These are phyloP conservation scores for Saccharomyces hybrid DNA, from an alignment of 1,139 yeast species.

Conservation along the genomic window DNA sequence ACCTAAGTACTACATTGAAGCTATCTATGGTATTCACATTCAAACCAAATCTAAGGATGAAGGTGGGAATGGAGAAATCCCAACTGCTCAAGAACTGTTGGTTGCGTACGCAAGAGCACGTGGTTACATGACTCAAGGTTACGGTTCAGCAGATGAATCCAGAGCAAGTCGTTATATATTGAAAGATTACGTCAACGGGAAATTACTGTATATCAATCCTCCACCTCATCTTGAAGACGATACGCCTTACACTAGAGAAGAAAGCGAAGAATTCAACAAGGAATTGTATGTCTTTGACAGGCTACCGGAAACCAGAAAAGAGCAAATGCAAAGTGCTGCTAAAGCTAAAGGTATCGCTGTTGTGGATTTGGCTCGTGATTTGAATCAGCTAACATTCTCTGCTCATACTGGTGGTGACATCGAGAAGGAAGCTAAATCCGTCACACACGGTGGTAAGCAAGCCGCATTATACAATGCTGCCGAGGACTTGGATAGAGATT, in stretches of 20 bases:
- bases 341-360: constrained; percentile 46
- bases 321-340: constrained; percentile 61
- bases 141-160: constrained; percentile 94
- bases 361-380: constrained; percentile 62
- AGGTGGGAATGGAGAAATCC: constrained; percentile 63
- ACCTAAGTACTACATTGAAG: constrained; percentile 84
- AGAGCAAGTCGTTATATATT: constrained; percentile 88
- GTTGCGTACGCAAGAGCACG: constrained; percentile 94
- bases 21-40: constrained; percentile 87
- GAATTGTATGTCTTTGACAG: constrained; percentile 59
- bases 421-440: constrained; percentile 35
- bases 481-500: constrained; percentile 75
- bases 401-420: constrained; percentile 55
- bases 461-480: constrained; percentile 73
- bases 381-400: constrained; percentile 68
- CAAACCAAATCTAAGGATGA: constrained; percentile 67
- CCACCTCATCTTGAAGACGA: constrained; percentile 61
- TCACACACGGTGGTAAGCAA: constrained; percentile 69
- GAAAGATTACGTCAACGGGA: constrained; percentile 93
- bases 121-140: constrained; percentile 96
- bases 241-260: constrained; percentile 41
- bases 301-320: constrained; percentile 64
- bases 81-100: constrained; percentile 82
- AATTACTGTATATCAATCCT: constrained; percentile 74
- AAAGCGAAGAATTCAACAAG: constrained; percentile 59